These are phyloP conservation scores for Narthecium ossifragum DNA, from an alignment of 106 monocot species.

Conservation along the genomic window DNA sequence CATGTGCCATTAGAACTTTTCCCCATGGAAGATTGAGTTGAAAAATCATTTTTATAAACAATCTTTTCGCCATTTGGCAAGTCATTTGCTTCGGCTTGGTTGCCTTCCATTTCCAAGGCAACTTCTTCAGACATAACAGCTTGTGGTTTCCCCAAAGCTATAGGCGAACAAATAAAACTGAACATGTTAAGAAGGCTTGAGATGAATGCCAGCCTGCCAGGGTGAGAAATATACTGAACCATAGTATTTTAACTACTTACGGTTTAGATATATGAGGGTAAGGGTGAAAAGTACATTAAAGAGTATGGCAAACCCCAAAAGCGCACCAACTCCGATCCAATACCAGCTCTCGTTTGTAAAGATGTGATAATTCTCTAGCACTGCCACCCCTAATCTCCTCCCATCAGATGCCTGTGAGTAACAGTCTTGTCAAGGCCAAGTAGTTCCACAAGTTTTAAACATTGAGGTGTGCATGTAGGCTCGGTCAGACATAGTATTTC, in stretches of 20 bases:
- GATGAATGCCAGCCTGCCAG: neutral
- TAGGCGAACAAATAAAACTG: neutral
- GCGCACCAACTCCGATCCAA: slow-evolving; percentile 50
- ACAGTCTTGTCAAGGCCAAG: neutral
- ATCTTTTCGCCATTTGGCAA: neutral
- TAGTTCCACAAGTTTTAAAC: neutral
- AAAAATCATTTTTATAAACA: neutral
- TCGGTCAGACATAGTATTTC: too few relatives aligned
- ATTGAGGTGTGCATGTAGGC: neutral
- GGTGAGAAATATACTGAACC: neutral
- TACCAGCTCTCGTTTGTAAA: slow-evolving; percentile 40
- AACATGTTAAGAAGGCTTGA: too few relatives aligned
- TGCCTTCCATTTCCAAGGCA: neutral
- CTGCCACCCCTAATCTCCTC: slow-evolving; percentile 31
- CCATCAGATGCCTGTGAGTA: slow-evolving; percentile 24
- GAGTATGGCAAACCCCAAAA: slow-evolving; percentile 50
- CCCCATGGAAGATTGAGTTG: neutral
- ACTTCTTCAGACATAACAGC: slow-evolving; percentile 51
- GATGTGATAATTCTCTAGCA: slow-evolving; percentile 27
- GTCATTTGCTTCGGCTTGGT: neutral
- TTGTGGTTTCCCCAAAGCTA: slow-evolving; percentile 46
- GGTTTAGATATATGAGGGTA: slow-evolving; percentile 44
- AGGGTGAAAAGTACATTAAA: slow-evolving; percentile 23
- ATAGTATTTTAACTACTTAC: slow-evolving; percentile 51
- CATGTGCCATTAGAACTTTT: neutral